Evolutionary conservation across 1,139 yeast species (phyloP).

Genomic region (Protomyces inundatus): DNA sequence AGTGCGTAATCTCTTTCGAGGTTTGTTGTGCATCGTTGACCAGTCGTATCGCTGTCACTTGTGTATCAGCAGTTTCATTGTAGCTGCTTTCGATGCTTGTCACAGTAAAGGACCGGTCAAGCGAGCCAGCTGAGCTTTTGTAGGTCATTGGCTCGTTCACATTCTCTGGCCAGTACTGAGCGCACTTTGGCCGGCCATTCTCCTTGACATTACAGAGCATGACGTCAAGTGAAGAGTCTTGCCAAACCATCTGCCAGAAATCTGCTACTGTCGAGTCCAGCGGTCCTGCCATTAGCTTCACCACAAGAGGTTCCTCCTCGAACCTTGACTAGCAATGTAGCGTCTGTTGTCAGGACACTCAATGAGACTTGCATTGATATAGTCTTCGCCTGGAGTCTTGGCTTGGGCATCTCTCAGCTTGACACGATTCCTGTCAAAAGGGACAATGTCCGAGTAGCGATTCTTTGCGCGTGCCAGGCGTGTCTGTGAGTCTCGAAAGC

Average conservation of each 20-base stretch:
- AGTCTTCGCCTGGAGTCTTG: slow-evolving; percentile 35
- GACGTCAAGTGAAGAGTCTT: slow-evolving; percentile 55
- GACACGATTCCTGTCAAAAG: slow-evolving; percentile 57
- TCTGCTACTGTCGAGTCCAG: slow-evolving; percentile 54
- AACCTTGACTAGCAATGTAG: slow-evolving; percentile 37
- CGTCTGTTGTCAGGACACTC: slow-evolving; percentile 33
- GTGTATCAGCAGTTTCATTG: background rate
- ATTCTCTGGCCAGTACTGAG: slow-evolving; percentile 64
- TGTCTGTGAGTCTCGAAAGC: slow-evolving; percentile 5
- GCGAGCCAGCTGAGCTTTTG: background rate
- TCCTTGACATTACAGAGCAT: slow-evolving; percentile 85
- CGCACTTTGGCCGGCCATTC: slow-evolving; percentile 57
- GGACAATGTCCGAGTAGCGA: slow-evolving; percentile 54
- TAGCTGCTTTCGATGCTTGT: background rate
- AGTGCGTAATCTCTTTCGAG: slow-evolving; percentile 34
- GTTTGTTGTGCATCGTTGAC: background rate
- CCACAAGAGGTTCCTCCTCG: background rate
- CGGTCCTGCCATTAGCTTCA: slow-evolving; percentile 50
- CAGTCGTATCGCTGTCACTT: background rate
- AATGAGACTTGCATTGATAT: slow-evolving; percentile 49
- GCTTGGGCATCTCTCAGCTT: slow-evolving; percentile 38
- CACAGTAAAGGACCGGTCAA: background rate
- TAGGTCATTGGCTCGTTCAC: background rate
- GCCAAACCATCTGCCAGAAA: slow-evolving; percentile 81
- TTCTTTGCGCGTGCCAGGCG: slow-evolving; percentile 39